Evolutionary conservation across 495 filamentous ascomycete genomes (phyloP).

Genomic region (Penicillium waksmanii): DNA sequence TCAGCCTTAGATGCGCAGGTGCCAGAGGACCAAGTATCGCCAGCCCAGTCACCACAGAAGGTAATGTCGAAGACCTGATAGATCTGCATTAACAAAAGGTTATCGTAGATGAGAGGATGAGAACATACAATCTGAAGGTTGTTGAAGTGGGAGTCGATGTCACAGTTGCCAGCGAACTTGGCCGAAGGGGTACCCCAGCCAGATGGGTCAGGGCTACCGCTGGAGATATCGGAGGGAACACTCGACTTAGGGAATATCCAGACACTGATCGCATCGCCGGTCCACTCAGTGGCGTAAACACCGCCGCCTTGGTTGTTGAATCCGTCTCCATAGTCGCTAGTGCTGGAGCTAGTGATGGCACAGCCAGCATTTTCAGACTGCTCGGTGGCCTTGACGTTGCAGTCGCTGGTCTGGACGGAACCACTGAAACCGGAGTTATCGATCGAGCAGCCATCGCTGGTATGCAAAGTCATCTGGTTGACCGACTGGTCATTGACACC

Average conservation of each 20-base stretch:
- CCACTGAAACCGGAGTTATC: slow-evolving; percentile 48
- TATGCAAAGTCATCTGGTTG: slow-evolving; percentile 71
- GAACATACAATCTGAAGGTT: slow-evolving; percentile 62
- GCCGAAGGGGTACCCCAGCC: slow-evolving; percentile 62
- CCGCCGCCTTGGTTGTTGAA: slow-evolving; percentile 65
- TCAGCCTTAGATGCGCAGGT: slow-evolving; percentile 41
- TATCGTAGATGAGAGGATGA: background rate
- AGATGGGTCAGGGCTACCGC: slow-evolving; percentile 56
- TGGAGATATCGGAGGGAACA: slow-evolving; percentile 56
- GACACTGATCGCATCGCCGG: slow-evolving; percentile 58
- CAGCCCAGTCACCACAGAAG: slow-evolving; percentile 70
- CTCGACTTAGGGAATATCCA: slow-evolving; percentile 60
- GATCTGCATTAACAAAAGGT: background rate
- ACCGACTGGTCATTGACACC: slow-evolving; percentile 59
- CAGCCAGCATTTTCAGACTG: slow-evolving; percentile 58
- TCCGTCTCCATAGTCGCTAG: slow-evolving; percentile 52
- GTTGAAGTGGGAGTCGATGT: slow-evolving; percentile 62
- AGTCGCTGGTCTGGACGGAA: slow-evolving; percentile 47
- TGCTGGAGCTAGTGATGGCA: slow-evolving; percentile 42
- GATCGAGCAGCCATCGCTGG: slow-evolving; percentile 61
- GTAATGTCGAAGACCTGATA: slow-evolving; percentile 63
- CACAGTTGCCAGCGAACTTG: slow-evolving; percentile 61
- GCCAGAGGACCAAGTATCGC: slow-evolving; percentile 42
- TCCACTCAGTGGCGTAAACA: slow-evolving; percentile 68
- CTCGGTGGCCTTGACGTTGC: slow-evolving; percentile 52